These are phyloP conservation scores for Microbotryum lychnidis-dioicae DNA, from an alignment of 1,284 basidiomycete species.

Conservation along the genomic window DNA sequence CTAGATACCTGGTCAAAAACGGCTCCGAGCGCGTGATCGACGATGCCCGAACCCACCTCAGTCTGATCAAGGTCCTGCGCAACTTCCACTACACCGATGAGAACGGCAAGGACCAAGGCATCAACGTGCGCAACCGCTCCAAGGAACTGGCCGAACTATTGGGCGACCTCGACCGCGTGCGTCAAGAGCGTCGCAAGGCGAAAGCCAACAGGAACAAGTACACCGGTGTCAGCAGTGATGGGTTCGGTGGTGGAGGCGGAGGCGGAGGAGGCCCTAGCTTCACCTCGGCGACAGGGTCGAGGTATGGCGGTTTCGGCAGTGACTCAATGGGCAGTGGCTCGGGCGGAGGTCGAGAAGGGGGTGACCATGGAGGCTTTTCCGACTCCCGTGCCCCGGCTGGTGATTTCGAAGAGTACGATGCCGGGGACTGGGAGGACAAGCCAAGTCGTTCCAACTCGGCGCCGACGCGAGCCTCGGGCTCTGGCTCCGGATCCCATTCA, in stretches of 20 bases:
- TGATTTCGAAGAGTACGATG: constrained; percentile 86
- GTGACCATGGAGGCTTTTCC: constrained; percentile 11
- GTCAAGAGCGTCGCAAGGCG: constrained; percentile 82
- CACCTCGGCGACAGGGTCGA: constrained; percentile 41
- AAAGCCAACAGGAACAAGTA: constrained; percentile 91
- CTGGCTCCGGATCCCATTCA: constrained; percentile 38
- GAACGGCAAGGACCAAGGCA: constrained; percentile 97
- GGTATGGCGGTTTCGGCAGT: constrained; percentile 76
- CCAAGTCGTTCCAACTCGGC: neutral
- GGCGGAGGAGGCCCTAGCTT: constrained; percentile 42
- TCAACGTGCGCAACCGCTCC: constrained; percentile 92
- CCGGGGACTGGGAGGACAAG: constrained; percentile 78
- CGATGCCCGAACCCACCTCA: constrained; percentile 87
- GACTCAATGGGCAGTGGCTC: constrained; percentile 47
- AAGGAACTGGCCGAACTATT: constrained; percentile 85
- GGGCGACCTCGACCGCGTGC: constrained; percentile 82
- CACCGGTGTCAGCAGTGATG: constrained; percentile 72
- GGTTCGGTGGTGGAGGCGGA: constrained; percentile 50
- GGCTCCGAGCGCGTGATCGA: constrained; percentile 98
- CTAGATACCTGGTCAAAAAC: constrained; percentile 79
- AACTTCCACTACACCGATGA: constrained; percentile 99
- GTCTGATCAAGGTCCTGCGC: constrained; percentile 93
- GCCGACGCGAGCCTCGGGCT: constrained; percentile 37
- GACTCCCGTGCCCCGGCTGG: constrained; percentile 29
- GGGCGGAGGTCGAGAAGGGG: constrained; percentile 45